Base-by-base conservation (phyloP, 2,329 filamentous ascomycete species). In the Gaeumannomyces tritici region DNA sequence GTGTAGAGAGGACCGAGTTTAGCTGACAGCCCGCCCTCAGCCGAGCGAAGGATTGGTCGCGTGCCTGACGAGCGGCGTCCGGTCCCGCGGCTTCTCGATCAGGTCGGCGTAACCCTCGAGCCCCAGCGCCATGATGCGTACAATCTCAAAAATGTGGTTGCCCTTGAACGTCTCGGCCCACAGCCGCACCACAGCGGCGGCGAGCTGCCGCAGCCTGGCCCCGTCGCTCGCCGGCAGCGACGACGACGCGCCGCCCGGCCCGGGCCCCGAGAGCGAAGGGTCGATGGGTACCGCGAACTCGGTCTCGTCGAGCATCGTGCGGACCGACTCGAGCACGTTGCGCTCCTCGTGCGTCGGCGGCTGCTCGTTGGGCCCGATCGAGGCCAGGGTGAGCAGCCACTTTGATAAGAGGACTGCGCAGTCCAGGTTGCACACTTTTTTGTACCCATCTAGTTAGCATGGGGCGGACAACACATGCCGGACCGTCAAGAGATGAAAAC, bases 91-190 rank as follows among this genome's bases (percentile, higher is more conserved):
- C 70, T 83, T 85, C 69, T 84, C 82, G 42, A 85, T 71, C 63
- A 84, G 68, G 62, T 83, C 80, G 1, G 82, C 83, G 66, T 85
- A 86, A 4, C 78, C 77, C 62, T 86, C 83, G 60, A 87, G 69
- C 21, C 81, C 82, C 21, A 76, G 75, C 0, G 82, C 83, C 76
- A 87, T 84, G 3, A 82, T 79, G 67, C 80, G 80, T 55, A 86
- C 79, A 64, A 85, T 78, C 63, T 86, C 83, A 66, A 86, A 86
- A 8, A 86, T 81, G 66, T 86, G 83, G 13, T 79, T 79, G 13
- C 83, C 84, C 65, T 84, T 84, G 70, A 86, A 86, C 1, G 83
- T 82, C 69, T 85, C 83, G 0, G 83, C 82, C 83, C 83, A 86
- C 2, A 87, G 75, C 42, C 82, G 76, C 35, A 86, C 79, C 29